Base-by-base conservation (phyloP, 177 flowering plant genomes). In the Vitis hybrid region DNA sequence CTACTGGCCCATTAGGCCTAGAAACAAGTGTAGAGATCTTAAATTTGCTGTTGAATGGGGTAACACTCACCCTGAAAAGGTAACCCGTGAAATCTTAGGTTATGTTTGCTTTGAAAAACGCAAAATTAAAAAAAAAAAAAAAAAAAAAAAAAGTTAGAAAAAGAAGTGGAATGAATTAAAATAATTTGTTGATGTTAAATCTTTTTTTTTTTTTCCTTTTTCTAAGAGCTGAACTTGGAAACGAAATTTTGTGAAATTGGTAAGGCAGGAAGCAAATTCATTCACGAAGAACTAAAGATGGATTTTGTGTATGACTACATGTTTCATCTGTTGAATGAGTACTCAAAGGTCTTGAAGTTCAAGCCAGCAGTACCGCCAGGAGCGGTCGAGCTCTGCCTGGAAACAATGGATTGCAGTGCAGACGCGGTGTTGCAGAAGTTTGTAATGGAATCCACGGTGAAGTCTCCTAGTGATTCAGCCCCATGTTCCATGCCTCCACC, bases 401-500 rank as follows among this genome's bases (percentile, higher is more conserved):
- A 34, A 49, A 15, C 21, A 13, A 14, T 55, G 51, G 61, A 17
- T 4, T 67, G 69, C 4, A 1, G 21, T 2, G 19, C 11, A 2
- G 11, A 30, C 1, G 69, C 13, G 1, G 2, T 19, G 19, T 19
- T 19, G 19, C 30, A 15, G 51, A 2, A 30, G 12, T 67, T 26
- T 50, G 54, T 30, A 50, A 18, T 0, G 19, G 66, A 61, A 13
- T 21, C 64, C 15, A 39, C 61, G 72, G 79, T 76, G 50, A 59
- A 17, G 0, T 60, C 56, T 39, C 75, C 79, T 39, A 68, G 67
- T 7, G 45, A 64, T 11, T 11, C 60, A 26, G 30, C 21, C 26
- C 79, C 79, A 18, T 76, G 79, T 45, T 14, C 63, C 1, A 8
- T 76, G 66, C 73, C 72, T 13, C 70, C 72, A 50, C 70, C 76